These are phyloP conservation scores for Backusella sp. DNA, from an alignment of 192 early-diverging fungal species.

Conservation along the genomic window DNA sequence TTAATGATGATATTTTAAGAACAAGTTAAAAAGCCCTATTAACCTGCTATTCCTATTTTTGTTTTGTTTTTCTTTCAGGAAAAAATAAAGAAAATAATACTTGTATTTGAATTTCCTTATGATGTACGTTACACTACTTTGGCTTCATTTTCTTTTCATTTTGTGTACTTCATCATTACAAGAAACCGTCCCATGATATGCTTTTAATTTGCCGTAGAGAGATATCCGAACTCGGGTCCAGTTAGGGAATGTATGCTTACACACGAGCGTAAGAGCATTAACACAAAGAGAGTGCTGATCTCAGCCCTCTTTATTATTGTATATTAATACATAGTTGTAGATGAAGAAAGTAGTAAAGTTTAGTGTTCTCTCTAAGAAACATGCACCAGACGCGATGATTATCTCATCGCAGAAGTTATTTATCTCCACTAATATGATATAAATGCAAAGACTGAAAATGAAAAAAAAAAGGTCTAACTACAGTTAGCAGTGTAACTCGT, in stretches of 20 bases:
- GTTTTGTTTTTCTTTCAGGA: not conserved
- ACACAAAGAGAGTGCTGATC: not conserved
- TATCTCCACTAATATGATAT: not conserved
- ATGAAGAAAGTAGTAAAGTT: not conserved
- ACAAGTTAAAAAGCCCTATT: not conserved
- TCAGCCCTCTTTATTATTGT: not conserved
- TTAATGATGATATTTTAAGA: not conserved
- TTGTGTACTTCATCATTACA: not conserved
- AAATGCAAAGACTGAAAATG: not conserved
- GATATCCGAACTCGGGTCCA: slow-evolving; percentile 1
- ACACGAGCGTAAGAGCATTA: not conserved
- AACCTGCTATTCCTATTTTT: not conserved
- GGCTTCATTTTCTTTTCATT: slow-evolving; percentile 9
- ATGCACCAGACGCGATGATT: not conserved
- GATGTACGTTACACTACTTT: not conserved
- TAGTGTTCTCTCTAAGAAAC: not conserved
- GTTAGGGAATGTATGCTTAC: not conserved
- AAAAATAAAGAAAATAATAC: not conserved
- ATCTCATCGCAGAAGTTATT: not conserved
- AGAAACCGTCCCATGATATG: slow-evolving; percentile 1
- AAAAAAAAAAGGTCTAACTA: not conserved
- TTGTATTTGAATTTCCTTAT: not conserved
- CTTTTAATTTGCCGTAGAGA: not conserved
- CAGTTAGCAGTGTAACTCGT: not conserved
- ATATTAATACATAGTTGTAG: not conserved